A percentile compares a stretch with the other conserved stretches of the same genome.
These are phyloP conservation scores for Mucor saturninus DNA, from an alignment of 371 early-diverging fungal genomes.

Conservation along the genomic window DNA sequence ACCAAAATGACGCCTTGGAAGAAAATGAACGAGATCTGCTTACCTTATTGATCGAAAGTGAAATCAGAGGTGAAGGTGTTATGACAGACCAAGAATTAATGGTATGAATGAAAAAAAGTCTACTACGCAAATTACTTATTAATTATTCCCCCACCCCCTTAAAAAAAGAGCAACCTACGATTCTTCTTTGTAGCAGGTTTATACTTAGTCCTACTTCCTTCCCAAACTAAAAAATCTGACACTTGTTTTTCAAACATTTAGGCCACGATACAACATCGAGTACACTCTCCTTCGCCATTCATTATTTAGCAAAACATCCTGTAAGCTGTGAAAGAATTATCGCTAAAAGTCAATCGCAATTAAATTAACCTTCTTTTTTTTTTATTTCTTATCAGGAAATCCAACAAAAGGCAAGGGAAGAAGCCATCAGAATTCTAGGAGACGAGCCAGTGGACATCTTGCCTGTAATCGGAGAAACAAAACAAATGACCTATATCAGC, in stretches of 20 bases:
- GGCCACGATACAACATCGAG: constrained; percentile 31
- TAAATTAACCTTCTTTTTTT: no score
- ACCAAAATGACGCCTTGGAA: constrained; percentile 5
- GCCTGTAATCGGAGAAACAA: constrained; percentile 22
- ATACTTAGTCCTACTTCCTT: no score
- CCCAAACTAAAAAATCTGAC: no score
- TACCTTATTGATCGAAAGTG: constrained; percentile 25
- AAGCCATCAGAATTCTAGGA: constrained; percentile 24
- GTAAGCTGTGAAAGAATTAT: constrained; percentile 19
- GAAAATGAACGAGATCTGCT: constrained; percentile 27
- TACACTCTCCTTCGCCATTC: constrained; percentile 21
- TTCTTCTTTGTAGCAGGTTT: constrained; percentile 31
- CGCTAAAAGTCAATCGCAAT: no score
- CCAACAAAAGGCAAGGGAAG: constrained; percentile 33
- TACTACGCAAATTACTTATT: background rate
- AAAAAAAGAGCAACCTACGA: constrained; percentile 19
- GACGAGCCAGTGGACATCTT: constrained; percentile 30
- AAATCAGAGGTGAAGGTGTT: constrained; percentile 12
- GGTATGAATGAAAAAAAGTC: background rate
- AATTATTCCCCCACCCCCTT: background rate
- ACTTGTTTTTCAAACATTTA: no score
- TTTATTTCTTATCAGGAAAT: constrained; percentile 20
- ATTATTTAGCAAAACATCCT: constrained; percentile 23
- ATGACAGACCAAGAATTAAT: constrained; percentile 17
- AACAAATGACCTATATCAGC: constrained; percentile 7